Base-by-base conservation (phyloP, 495 filamentous ascomycete species). In the Bacidia gigantensis region DNA sequence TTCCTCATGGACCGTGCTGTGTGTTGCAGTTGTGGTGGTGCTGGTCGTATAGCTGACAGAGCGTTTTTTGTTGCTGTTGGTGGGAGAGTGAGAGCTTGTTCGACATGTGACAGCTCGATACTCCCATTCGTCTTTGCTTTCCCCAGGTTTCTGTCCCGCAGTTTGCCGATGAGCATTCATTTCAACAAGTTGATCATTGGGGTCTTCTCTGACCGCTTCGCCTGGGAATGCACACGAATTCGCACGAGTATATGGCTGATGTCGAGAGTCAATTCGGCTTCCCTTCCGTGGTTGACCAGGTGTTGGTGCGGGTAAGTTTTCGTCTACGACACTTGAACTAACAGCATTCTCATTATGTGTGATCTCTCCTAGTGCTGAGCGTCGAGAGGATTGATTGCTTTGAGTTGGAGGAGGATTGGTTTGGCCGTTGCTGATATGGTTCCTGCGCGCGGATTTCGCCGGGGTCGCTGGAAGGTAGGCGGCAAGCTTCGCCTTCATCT, bases 221-320 rank as follows among this genome's bases (percentile, higher is more conserved):
- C 62, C 59, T 29, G 65, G 62, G 45, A 69, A 59, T 41, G 53
- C 60, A 9, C 70, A 70, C 21, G 74, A 58, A 48, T 32, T 32
- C 39, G 46, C 62, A 53, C 73, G 70, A 11, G 75, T 56, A 45
- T 77, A 78, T 20, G 74, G 74, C 51, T 77, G 74, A 53, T 75
- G 74, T 12, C 75, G 68, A 22, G 71, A 70, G 49, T 80, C 80
- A 56, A 77, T 72, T 56, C 79, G 71, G 59, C 82, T 82, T 0
- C 81, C 84, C 72, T 99, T 99, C 39, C 92, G 78, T 41, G 92
- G 92, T 62, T 99, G 92, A 14, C 92, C 92, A 0, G 92, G 92
- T 3, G 93, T 99, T 10, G 92, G 92, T 0, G 89, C 92, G 2
- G 92, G 92, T 5, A 99, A 76, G 58, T 89, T 86, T 53, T 93